Base-by-base conservation (phyloP, 2,329 filamentous ascomycete genomes). In the Pyrenophora graminea region DNA sequence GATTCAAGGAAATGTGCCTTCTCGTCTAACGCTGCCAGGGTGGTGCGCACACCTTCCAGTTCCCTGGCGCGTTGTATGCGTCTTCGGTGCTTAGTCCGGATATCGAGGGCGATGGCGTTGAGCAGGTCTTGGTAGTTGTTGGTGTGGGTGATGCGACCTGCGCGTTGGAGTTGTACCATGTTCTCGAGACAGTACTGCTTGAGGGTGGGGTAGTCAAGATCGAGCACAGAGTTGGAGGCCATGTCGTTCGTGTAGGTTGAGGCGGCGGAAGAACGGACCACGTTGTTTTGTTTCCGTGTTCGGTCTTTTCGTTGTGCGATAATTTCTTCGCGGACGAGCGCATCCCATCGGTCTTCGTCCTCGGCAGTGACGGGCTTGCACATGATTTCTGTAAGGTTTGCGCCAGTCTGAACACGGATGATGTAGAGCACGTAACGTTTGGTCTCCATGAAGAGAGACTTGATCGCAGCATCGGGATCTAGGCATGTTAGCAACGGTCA, bases 61-160 rank as follows among this genome's bases (percentile, higher is more conserved):
- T 99, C 94, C 40, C 90, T 87, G 69, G 96, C 89, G 51, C 94
- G 85, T 73, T 99, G 93, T 38, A 99, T 87, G 50, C 94, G 84
- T 51, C 95, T 85, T 33, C 92, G 87, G 75, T 96, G 96, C 82
- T 99, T 99, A 54, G 92, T 96, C 39, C 95, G 88, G 70, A 99
- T 99, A 69, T 99, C 94, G 49, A 95, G 83, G 2, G 94, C 94
- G 66, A 99, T 97, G 56, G 91, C 91, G 69, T 99, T 99, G 59
- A 99, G 83, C n/a, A 99, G 83, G 69, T 99, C 94, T 76, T 99
- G 94, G 76, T 97, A 99, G 70, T 90, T 85, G 74, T 99, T 97
- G 67, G 91, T 79, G 23, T 86, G 80, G 31, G 87, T 91, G 63
- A 99, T 92, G 67, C 92, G 88, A 51, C 92, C 92, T 67, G 88